These are phyloP conservation scores for Pyrenula aspistea DNA, from an alignment of 495 filamentous ascomycete genomes.

Conservation along the genomic window DNA sequence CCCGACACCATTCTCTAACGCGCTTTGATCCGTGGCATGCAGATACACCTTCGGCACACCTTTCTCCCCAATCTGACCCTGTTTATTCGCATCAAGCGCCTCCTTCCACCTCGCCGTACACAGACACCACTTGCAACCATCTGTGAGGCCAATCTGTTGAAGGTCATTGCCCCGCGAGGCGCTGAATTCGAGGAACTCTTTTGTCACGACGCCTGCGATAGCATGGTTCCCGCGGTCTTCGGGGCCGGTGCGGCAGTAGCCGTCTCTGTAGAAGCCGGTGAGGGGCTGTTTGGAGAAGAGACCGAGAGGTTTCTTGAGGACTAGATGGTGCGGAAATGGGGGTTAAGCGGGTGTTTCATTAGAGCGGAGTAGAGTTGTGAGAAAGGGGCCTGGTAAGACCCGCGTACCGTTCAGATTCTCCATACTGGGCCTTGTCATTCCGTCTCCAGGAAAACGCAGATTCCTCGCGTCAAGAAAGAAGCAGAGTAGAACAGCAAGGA, in stretches of 20 bases:
- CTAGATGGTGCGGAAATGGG: conserved; percentile 14
- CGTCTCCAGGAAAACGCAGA: neutral
- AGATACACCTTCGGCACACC: conserved; percentile 16
- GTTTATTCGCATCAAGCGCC: conserved; percentile 24
- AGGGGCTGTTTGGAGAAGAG: conserved; percentile 43
- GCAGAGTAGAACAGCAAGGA: neutral
- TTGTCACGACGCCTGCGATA: conserved; percentile 40
- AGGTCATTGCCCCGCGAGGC: conserved; percentile 47
- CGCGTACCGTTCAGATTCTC: conserved; percentile 40
- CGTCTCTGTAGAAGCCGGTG: conserved; percentile 48
- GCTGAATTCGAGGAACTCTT: conserved; percentile 47
- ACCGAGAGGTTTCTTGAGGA: conserved; percentile 43
- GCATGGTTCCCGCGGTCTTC: conserved; percentile 37
- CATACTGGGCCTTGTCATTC: conserved; percentile 46
- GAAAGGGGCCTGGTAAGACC: neutral
- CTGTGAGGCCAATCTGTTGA: conserved; percentile 33
- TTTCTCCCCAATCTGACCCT: conserved; percentile 12
- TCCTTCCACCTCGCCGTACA: conserved; percentile 31
- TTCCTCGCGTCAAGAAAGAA: neutral
- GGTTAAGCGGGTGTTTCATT: neutral
- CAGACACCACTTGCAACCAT: conserved; percentile 49
- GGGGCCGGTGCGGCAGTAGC: conserved; percentile 40
- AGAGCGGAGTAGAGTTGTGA: neutral
- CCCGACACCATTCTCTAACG: conserved; percentile 12
- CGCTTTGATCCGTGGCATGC: conserved; percentile 13